These are phyloP conservation scores for Chenopodium album DNA, from an alignment of 148 eudicot species.

Conservation along the genomic window DNA sequence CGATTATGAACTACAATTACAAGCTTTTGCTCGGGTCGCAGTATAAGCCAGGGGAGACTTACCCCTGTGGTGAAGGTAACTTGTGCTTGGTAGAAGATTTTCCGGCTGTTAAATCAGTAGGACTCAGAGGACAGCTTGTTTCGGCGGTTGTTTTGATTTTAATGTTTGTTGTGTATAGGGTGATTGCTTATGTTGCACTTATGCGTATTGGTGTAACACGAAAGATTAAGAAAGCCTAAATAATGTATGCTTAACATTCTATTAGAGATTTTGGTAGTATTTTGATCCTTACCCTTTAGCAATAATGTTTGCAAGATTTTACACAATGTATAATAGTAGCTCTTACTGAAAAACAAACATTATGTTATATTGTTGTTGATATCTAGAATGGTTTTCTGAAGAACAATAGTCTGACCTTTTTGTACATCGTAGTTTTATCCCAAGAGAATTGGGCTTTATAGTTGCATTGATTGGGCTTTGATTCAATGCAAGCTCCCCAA, in stretches of 20 bases:
- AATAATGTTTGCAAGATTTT: no score
- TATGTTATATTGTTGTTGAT: no score
- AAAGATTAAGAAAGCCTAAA: background rate
- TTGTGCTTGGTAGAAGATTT: conserved; percentile 59
- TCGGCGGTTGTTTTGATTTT: conserved; percentile 43
- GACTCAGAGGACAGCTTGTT: conserved; percentile 36
- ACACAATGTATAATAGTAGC: no score
- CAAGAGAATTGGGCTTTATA: no score
- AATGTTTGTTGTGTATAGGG: conserved; percentile 60
- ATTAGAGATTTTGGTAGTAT: background rate
- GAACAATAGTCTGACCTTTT: no score
- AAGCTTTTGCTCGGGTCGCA: conserved; percentile 72
- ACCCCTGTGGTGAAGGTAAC: conserved; percentile 43
- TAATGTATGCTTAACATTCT: background rate
- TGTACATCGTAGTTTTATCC: no score
- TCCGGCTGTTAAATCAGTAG: conserved; percentile 49
- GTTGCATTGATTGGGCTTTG: no score
- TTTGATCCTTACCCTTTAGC: no score
- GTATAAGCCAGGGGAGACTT: conserved; percentile 46
- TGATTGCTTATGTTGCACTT: conserved; percentile 72
- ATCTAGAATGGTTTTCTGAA: no score
- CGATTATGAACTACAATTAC: conserved; percentile 45
- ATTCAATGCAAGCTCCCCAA: no score
- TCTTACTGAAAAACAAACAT: no score
- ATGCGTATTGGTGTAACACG: conserved; percentile 65